Base-by-base conservation (phyloP, 2,329 filamentous ascomycete species). In the Cordyceps farinosa region DNA sequence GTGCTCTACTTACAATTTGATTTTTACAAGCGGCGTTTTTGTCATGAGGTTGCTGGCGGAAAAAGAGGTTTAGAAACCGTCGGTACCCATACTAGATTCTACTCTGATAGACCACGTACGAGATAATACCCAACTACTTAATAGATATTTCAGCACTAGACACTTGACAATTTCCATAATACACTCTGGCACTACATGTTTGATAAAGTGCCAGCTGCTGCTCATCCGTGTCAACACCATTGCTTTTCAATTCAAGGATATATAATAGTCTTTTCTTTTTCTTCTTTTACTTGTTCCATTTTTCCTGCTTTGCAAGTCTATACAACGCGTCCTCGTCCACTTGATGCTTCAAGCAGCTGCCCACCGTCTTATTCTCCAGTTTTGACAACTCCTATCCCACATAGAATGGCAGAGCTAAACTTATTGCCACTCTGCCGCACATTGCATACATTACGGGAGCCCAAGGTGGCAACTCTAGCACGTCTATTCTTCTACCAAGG, bases 371-470 rank as follows among this genome's bases (percentile, higher is more conserved):
- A 42, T 3, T 60, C 42, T 38, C 58, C 51, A 48, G 36, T 48
- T 61, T 38, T 22, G 32, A 61, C 59, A 54, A 48, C n/a, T 29
- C 22, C 22, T 38, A 22, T 61, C 40, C 40, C 59, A 61, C 50
- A 55, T 40, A 38, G 53, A 27, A 47, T 47, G 42, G 42, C 42
- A 36, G 40, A 36, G 32, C 48, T 61, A n/a, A n/a, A n/a, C 32
- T 2, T 29, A 6, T 34, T 34, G 36, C 22, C 59, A 48, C 29
- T 38, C 42, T 61, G 32, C 51, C 42, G 22, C 32, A 30, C 69
- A 71, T 72, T 66, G 68, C 70, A 71, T 72, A 73, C 68, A 69
- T 66, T 65, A 68, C 65, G 67, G 66, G 69, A 67, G 64, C 63
- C 63, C 56, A 44, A 66, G 67, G 56, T 66, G 66, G 57, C 53